phyloP scores from a whole-genome alignment of 2,329 filamentous ascomycete species.

The Clarireedia hainanense region DNA sequence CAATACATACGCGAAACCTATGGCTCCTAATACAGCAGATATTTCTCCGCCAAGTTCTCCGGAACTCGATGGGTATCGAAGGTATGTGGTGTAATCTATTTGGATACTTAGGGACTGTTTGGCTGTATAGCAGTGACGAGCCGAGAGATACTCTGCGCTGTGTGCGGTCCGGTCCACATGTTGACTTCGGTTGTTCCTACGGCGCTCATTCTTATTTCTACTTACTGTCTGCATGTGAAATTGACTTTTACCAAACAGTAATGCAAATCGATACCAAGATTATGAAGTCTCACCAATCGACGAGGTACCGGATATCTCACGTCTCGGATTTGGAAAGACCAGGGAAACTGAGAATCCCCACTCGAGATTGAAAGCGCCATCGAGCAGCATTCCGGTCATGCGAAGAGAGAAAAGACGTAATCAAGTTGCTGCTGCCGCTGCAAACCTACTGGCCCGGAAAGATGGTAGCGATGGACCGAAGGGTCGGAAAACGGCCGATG shows the following conservation, averaged over 20 bases:
- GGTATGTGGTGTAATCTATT: constrained; percentile 21
- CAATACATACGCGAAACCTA: constrained; percentile 23
- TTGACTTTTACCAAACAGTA: constrained; percentile 12
- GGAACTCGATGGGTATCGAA: constrained; percentile 16
- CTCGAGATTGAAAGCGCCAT: constrained; percentile 11
- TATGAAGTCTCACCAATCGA: constrained; percentile 36
- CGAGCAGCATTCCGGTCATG: constrained; percentile 28
- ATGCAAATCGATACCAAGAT: constrained; percentile 14
- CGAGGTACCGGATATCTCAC: constrained; percentile 25
- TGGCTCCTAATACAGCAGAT: constrained; percentile 25
- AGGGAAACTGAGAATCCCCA: background rate
- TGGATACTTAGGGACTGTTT: background rate
- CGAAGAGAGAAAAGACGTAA: constrained; percentile 27
- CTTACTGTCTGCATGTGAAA: background rate
- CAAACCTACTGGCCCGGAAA: constrained; percentile 21
- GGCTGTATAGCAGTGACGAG: background rate
- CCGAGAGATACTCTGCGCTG: background rate
- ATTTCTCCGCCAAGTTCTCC: constrained; percentile 41
- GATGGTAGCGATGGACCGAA: constrained; percentile 14
- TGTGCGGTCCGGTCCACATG: background rate
- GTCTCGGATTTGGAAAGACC: constrained; percentile 12
- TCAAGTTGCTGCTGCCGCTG: constrained; percentile 21
- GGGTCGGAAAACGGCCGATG: constrained; percentile 31
- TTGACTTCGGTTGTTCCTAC: too few relatives aligned
- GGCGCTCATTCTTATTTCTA: background rate